These are phyloP conservation scores for Draba incana DNA, from an alignment of 345 rosid genomes.

Conservation along the genomic window DNA sequence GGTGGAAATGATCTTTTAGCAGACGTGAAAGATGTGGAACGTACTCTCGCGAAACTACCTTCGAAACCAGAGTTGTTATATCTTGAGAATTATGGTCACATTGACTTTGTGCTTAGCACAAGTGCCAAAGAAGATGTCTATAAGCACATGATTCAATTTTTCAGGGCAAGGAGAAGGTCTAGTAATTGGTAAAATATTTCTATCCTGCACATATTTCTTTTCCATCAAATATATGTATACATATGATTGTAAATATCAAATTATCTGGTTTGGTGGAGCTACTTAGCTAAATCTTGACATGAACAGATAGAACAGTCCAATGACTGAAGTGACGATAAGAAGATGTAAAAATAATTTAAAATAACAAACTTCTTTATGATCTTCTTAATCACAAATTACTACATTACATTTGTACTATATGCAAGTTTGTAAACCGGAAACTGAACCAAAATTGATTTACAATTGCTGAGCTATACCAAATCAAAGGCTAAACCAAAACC, in stretches of 20 bases:
- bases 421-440: too few species aligned
- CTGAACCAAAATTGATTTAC: too few species aligned
- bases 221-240: neutral
- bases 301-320: constrained; percentile 5
- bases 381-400: too few species aligned
- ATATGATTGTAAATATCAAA: neutral
- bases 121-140: constrained; percentile 68
- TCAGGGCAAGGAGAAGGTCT: constrained; percentile 51
- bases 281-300: neutral
- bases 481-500: too few species aligned
- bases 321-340: neutral
- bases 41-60: constrained; percentile 58
- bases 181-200: constrained; percentile 46
- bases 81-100: constrained; percentile 77
- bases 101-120: constrained; percentile 62
- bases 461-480: too few species aligned
- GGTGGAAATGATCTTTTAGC: constrained; percentile 84
- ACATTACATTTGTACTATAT: too few species aligned
- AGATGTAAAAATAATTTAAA: too few species aligned
- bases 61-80: constrained; percentile 65
- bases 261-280: neutral
- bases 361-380: too few species aligned
- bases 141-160: constrained; percentile 62
- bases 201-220: constrained; percentile 8
- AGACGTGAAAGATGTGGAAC: constrained; percentile 66